These are phyloP conservation scores for Metarhizium sp. DNA, from an alignment of 2,329 filamentous ascomycete species.

Conservation along the genomic window DNA sequence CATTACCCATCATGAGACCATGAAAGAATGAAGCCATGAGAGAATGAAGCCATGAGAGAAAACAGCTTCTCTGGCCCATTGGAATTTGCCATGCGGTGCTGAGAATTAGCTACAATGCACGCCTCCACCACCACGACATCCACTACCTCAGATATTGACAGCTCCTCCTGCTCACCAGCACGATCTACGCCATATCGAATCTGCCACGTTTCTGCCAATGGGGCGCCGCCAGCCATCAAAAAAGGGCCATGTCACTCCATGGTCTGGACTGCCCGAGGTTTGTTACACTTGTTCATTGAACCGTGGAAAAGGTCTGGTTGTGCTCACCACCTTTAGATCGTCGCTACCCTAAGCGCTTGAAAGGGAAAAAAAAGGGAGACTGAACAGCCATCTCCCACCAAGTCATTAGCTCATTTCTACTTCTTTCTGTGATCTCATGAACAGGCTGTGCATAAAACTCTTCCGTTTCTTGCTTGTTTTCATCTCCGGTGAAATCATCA, in stretches of 20 bases:
- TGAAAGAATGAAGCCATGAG: neutral
- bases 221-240: no score
- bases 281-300: no score
- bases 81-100: neutral
- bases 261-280: no score
- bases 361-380: neutral
- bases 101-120: neutral
- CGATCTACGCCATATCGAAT: neutral
- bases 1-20: neutral
- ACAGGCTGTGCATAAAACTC: conserved; percentile 9
- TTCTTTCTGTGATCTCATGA: conserved; percentile 5
- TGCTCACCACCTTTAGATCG: no score
- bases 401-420: neutral
- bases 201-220: neutral
- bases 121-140: neutral
- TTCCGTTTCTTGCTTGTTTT: conserved; percentile 7
- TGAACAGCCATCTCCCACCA: neutral
- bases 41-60: neutral
- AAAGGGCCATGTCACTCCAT: no score
- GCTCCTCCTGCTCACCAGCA: no score
- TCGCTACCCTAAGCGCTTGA: neutral
- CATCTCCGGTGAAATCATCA: neutral
- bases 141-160: neutral
- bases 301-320: no score
- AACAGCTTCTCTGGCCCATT: neutral